These are phyloP conservation scores for Trichoderma sp. DNA, from an alignment of 2,329 filamentous ascomycete species.

Conservation along the genomic window DNA sequence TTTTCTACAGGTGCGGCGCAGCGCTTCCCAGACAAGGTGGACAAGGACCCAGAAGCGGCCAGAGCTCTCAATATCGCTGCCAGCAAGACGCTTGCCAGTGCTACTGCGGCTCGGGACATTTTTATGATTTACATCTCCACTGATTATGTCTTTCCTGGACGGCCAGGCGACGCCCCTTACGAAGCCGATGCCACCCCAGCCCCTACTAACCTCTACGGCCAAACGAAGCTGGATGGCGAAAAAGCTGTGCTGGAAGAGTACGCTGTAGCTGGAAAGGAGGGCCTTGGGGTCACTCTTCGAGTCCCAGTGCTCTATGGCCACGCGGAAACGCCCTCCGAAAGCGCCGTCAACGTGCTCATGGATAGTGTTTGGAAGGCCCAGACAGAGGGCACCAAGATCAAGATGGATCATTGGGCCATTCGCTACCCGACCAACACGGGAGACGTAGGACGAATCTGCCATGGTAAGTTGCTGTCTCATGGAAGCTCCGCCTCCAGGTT, in stretches of 20 bases:
- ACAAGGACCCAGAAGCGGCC: constrained; percentile 73
- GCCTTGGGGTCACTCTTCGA: constrained; percentile 66
- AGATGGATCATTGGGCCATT: constrained; percentile 83
- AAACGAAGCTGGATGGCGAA: constrained; percentile 61
- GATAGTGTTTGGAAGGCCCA: constrained; percentile 74
- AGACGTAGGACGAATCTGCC: constrained; percentile 76
- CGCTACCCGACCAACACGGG: constrained; percentile 87
- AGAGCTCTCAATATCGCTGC: constrained; percentile 71
- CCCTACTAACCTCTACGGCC: constrained; percentile 73
- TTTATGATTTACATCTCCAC: constrained; percentile 77
- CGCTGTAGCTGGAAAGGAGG: constrained; percentile 44
- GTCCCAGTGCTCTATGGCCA: constrained; percentile 83
- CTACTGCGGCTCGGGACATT: constrained; percentile 60
- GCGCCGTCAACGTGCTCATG: constrained; percentile 78
- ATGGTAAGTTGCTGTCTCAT: constrained; percentile 46
- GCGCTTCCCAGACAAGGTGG: constrained; percentile 82
- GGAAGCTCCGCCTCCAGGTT: neutral
- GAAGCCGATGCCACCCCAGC: constrained; percentile 58
- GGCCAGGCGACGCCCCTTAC: constrained; percentile 80
- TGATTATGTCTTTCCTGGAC: constrained; percentile 76
- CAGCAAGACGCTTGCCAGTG: constrained; percentile 61
- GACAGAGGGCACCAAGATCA: constrained; percentile 57
- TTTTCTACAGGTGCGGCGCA: constrained; percentile 71
- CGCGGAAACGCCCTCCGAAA: constrained; percentile 68
- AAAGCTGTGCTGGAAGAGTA: constrained; percentile 64